Evolutionary conservation across 2,329 filamentous ascomycete species (phyloP).

Genomic region (Xylaria hypoxylon): DNA sequence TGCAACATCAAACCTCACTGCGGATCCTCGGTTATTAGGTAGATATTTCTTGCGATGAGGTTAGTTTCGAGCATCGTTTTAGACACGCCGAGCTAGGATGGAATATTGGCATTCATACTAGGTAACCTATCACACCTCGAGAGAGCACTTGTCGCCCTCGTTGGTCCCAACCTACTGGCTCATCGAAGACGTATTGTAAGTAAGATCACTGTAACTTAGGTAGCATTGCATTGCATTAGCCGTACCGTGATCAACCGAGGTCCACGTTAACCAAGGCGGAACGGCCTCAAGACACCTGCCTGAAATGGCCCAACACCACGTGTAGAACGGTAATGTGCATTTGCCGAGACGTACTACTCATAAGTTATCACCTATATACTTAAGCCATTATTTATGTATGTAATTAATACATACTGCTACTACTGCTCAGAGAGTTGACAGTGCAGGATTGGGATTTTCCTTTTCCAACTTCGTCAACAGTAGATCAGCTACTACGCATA

Average conservation of each 20-base stretch:
- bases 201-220: constrained; percentile 12
- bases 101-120: neutral
- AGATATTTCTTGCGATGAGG: neutral
- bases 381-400: neutral
- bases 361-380: neutral
- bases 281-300: constrained; percentile 6
- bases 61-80: neutral
- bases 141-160: neutral
- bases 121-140: constrained; percentile 1
- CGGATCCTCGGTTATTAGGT: neutral
- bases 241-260: constrained; percentile 18
- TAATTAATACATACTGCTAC: too few relatives aligned
- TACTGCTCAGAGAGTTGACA: too few relatives aligned
- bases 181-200: neutral
- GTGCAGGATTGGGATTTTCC: too few relatives aligned
- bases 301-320: constrained; percentile 21
- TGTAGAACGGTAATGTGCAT: constrained; percentile 15
- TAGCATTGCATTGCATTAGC: constrained; percentile 33
- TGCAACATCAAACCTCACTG: neutral
- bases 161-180: neutral
- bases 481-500: too few relatives aligned
- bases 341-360: constrained; percentile 8
- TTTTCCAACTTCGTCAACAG: too few relatives aligned
- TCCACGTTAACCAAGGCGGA: constrained; percentile 13
- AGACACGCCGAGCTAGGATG: neutral